Conservation (phyloP, 352 stramenopile species). For the Pelagophyceae sp. region DNA sequence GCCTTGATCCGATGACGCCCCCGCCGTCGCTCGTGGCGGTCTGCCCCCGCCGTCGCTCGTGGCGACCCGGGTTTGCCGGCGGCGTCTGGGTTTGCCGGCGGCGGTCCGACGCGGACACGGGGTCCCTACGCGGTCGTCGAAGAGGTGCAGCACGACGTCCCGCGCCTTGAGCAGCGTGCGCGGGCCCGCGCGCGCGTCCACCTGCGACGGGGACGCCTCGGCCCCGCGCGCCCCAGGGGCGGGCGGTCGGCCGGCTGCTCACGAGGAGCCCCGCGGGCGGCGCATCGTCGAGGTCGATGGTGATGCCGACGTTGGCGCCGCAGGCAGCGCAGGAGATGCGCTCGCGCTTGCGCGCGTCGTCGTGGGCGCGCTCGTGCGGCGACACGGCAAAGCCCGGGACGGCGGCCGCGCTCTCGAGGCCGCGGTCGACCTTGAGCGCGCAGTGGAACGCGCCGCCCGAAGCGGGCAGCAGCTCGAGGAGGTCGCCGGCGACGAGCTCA, state of each 20-base stretch:
- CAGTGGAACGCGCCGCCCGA: not conserved
- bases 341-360: not conserved
- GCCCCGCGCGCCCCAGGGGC: too few relatives aligned
- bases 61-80: too few relatives aligned
- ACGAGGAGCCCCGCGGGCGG: too few relatives aligned
- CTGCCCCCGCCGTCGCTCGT: too few relatives aligned
- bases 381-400: not conserved
- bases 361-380: not conserved
- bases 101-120: too few relatives aligned
- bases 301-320: not conserved
- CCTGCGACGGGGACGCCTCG: too few relatives aligned
- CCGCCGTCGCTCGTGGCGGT: too few relatives aligned
- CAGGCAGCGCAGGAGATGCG: not conserved
- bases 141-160: not conserved
- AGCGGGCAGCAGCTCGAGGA: not conserved
- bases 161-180: not conserved
- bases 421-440: not conserved
- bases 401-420: not conserved
- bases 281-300: not conserved
- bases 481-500: not conserved
- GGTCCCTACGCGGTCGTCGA: not conserved
- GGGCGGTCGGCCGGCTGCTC: too few relatives aligned
- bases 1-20: too few relatives aligned
- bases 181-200: not conserved
- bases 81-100: too few relatives aligned